Evolutionary conservation across 306 rosid species (phyloP).

Genomic region (Malus asiatica): DNA sequence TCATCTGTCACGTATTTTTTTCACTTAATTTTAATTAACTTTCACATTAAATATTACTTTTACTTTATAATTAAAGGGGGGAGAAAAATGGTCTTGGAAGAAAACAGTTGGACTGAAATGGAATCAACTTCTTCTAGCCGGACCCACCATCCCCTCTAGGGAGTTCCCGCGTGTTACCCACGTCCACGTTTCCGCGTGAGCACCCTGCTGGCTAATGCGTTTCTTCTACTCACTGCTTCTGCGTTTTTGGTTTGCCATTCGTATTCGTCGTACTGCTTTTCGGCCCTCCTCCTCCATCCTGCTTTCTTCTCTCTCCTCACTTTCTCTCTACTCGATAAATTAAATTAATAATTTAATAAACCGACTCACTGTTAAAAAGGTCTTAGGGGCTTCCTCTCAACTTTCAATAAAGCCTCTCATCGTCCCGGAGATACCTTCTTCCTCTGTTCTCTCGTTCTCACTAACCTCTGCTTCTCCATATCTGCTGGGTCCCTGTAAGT

Average conservation of each 20-base stretch:
- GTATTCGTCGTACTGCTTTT: not conserved
- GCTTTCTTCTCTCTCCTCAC: not conserved
- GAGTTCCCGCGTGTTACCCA: conserved; percentile 3
- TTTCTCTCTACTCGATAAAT: not conserved
- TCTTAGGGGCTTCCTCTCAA: not conserved
- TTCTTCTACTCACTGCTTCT: not conserved
- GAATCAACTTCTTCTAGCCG: not conserved
- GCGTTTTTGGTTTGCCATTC: not conserved
- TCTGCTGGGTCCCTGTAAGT: conserved; percentile 5
- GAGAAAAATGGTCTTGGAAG: too few relatives aligned
- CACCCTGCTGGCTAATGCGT: not conserved
- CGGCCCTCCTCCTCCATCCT: not conserved
- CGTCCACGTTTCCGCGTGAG: not conserved
- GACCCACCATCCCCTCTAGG: not conserved
- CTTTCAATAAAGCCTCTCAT: not conserved
- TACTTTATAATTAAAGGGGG: rapidly evolving
- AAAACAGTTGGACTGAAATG: not conserved
- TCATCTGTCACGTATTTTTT: rapidly evolving
- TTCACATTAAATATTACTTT: too few relatives aligned
- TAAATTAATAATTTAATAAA: not conserved
- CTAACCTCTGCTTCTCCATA: not conserved
- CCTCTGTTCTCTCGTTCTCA: not conserved
- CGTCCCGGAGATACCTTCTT: not conserved
- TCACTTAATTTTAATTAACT: rapidly evolving
- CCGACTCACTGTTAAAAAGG: not conserved